Conservation (phyloP, 129 eudicot species). For the Kitagawia praeruptora region DNA sequence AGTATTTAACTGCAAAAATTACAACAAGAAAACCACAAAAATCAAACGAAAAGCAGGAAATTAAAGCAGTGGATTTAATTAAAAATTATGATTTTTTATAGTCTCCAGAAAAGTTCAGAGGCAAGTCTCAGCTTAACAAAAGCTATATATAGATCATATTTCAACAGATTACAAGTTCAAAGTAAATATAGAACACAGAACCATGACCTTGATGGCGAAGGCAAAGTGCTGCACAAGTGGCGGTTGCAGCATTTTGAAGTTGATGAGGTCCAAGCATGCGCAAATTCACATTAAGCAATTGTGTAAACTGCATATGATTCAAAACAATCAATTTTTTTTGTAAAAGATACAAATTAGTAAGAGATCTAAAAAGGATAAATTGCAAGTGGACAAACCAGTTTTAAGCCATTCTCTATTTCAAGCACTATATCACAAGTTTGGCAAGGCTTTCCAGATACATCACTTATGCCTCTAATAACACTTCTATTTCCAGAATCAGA, state of each 20-base stretch:
- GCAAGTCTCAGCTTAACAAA: not conserved
- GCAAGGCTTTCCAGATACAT: constrained; percentile 35
- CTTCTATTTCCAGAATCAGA: constrained; percentile 74
- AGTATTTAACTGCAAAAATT: not conserved
- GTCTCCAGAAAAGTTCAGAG: not conserved
- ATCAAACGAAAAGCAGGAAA: not conserved
- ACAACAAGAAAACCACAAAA: not conserved
- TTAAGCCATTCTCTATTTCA: constrained; percentile 40
- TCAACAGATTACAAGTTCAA: not conserved
- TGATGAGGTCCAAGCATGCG: constrained; percentile 82
- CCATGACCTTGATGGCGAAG: constrained; percentile 72
- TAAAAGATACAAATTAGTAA: not conserved
- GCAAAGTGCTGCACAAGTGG: constrained; percentile 91
- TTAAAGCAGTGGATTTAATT: not conserved
- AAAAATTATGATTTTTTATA: not conserved
- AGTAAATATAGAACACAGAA: constrained; percentile 3
- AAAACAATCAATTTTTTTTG: not conserved
- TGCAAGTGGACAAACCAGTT: constrained; percentile 33
- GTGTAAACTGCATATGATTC: constrained; percentile 45
- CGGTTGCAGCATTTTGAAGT: constrained; percentile 91
- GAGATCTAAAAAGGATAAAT: not conserved
- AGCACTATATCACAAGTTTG: constrained; percentile 71
- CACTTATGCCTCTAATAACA: constrained; percentile 39
- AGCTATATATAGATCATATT: not conserved
- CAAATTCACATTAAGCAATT: constrained; percentile 54